Percentiles rank a stretch among this genome's conserved stretches.
phyloP scores from a whole-genome alignment of 306 rosid species.

The Coriaria nepalensis region DNA sequence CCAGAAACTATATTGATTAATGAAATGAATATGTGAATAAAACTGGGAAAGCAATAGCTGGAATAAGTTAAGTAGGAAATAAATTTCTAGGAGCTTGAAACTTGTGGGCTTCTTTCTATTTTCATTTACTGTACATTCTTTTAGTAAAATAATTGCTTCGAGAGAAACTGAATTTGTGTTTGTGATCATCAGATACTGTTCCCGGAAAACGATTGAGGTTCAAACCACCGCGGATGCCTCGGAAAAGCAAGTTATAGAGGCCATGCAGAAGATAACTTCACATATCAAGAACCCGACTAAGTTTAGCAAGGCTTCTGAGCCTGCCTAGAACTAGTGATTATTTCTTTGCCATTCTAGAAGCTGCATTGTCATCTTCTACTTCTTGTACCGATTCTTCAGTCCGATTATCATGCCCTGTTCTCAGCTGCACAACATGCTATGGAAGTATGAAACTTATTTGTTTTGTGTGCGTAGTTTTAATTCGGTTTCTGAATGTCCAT shows the following conservation, averaged over 20 bases:
- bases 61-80: too few relatives aligned
- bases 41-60: too few relatives aligned
- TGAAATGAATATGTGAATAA: too few relatives aligned
- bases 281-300: slow-evolving; percentile 77
- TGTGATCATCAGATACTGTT: slow-evolving; percentile 30
- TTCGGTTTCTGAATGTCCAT: background rate
- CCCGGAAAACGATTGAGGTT: slow-evolving; percentile 70
- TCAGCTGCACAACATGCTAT: slow-evolving; percentile 41
- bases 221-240: slow-evolving; percentile 82
- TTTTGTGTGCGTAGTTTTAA: background rate
- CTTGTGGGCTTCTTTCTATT: too few relatives aligned
- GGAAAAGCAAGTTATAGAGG: slow-evolving; percentile 65
- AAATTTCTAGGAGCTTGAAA: too few relatives aligned
- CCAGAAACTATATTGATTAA: too few relatives aligned
- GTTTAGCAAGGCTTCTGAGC: slow-evolving; percentile 80
- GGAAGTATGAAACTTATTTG: slow-evolving; percentile 35
- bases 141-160: background rate
- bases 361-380: slow-evolving; percentile 58
- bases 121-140: too few relatives aligned
- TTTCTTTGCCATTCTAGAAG: slow-evolving; percentile 60
- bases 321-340: slow-evolving; percentile 50
- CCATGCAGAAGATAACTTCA: slow-evolving; percentile 83
- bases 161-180: slow-evolving; percentile 9
- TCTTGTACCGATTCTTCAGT: slow-evolving; percentile 68
- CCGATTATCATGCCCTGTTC: slow-evolving; percentile 65